These are phyloP conservation scores for Crithidia acanthocephali DNA, from an alignment of 208 protist genomes.

Conservation along the genomic window DNA sequence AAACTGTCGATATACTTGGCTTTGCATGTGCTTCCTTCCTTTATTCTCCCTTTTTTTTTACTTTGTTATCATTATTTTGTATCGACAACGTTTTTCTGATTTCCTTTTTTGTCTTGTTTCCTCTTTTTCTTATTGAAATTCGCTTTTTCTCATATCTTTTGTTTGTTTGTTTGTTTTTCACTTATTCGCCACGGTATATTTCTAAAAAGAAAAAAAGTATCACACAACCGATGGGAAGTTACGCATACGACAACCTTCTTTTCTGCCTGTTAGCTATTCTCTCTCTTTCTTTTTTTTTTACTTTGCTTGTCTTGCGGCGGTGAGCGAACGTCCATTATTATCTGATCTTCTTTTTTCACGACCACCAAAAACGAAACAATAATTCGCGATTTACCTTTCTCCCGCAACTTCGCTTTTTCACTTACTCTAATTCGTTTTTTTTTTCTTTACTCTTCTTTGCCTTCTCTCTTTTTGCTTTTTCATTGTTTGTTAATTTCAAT, in stretches of 20 bases:
- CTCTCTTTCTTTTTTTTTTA: neutral
- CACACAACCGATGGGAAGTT: neutral
- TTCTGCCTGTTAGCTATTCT: neutral
- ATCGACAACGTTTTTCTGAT: too few relatives aligned
- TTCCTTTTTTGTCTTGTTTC: neutral
- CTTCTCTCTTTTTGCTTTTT: neutral
- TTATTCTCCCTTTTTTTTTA: conserved; percentile 30
- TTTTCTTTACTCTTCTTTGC: neutral
- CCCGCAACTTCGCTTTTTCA: conserved; percentile 4
- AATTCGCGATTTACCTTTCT: neutral
- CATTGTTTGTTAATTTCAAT: too few relatives aligned
- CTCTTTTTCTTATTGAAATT: neutral
- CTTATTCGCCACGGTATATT: neutral
- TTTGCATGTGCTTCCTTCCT: neutral
- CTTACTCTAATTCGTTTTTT: conserved; percentile 1
- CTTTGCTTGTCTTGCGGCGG: neutral
- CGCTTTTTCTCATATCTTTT: neutral
- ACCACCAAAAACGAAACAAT: neutral
- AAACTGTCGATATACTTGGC: too few relatives aligned
- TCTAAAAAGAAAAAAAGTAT: neutral
- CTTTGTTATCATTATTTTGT: conserved; percentile 5
- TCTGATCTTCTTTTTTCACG: neutral
- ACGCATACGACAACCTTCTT: neutral
- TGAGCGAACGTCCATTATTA: neutral
- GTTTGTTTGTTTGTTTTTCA: conserved; percentile 14